Conservation (phyloP, 768 basidiomycete species). For the Lactarius akahatsu region DNA sequence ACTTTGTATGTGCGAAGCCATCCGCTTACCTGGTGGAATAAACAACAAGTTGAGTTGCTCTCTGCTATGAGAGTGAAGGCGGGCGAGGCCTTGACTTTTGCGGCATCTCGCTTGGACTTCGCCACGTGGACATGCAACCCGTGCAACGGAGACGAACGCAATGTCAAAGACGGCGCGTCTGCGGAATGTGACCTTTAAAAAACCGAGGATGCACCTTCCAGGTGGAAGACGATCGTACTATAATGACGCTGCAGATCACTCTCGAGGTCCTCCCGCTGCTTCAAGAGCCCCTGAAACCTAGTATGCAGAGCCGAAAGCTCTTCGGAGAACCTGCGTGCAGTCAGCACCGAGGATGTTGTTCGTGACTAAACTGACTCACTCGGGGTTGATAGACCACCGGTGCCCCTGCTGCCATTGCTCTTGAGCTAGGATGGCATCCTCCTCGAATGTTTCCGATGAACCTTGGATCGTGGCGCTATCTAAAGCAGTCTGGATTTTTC, state of each 20-base stretch:
- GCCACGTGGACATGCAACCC: constrained; percentile 77
- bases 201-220: constrained; percentile 5
- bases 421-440: constrained; percentile 26
- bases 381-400: constrained; percentile 65
- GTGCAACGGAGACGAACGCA: constrained; percentile 64
- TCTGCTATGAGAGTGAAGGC: constrained; percentile 61
- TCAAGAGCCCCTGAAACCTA: constrained; percentile 45
- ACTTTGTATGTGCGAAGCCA: not conserved
- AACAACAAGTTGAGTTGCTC: constrained; percentile 63
- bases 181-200: constrained; percentile 1
- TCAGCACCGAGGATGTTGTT: not conserved
- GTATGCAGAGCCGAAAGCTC: constrained; percentile 51
- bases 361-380: constrained; percentile 43
- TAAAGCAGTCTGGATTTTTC: constrained; percentile 50
- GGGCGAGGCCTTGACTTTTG: constrained; percentile 45
- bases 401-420: constrained; percentile 34
- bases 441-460: constrained; percentile 30
- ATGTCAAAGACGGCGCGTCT: constrained; percentile 73
- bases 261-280: constrained; percentile 54
- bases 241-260: constrained; percentile 50
- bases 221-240: constrained; percentile 40
- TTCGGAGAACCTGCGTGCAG: constrained; percentile 55
- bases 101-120: constrained; percentile 60
- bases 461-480: constrained; percentile 27
- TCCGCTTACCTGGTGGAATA: constrained; percentile 57